Evolutionary conservation across 2,329 filamentous ascomycete genomes (phyloP), one percentile per base, ranked within the genome.

Genomic region (Colletotrichum sp.): DNA sequence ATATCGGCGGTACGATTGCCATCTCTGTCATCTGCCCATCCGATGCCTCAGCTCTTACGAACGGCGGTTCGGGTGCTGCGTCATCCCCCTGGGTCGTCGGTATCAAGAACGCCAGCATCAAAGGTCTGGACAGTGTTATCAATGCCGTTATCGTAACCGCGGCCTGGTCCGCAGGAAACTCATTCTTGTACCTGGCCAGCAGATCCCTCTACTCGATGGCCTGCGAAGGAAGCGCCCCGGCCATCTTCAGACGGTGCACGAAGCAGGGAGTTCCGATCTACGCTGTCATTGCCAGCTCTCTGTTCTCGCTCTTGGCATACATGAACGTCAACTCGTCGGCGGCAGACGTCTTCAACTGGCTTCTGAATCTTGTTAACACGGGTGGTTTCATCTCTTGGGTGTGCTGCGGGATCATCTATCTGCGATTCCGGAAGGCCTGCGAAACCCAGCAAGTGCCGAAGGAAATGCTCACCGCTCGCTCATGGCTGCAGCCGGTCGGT

Each of bases 261-360:
- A 26, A 26, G 13, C 28, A 32, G 52, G 70, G 70, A 26, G 64
- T 72, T 9, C 70, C 70, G n/a, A 57, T 72, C 49, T 57, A 72
- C 24, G 70, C 70, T 18, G 60, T 89, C 85, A 6, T 82, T 6
- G 83, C 90, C 26, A 90, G 90, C 1, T 87, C 93, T 75, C 79
- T 88, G 3, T 90, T 95, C 75, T 88, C 91, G 6, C 87, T 93
- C n/a, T 85, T 95, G 28, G 89, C 90, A 12, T 95, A 94, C 81
- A 55, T 68, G 26, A 92, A 93, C 80, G 87, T 94, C 62, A 91
- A 88, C 36, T 90, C 89, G 78, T 82, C 86, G 69, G 88, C 91
- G 1, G 86, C 90, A 3, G 88, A 91, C 44, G 93, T 95, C 15
- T 91, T 92, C 82, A 89, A 89, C 80, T 92, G 90, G 90, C 89